Percentiles rank a stretch among this genome's conserved stretches.
Conservation (phyloP, 495 filamentous ascomycete genomes). For the Penicillium roqueforti region DNA sequence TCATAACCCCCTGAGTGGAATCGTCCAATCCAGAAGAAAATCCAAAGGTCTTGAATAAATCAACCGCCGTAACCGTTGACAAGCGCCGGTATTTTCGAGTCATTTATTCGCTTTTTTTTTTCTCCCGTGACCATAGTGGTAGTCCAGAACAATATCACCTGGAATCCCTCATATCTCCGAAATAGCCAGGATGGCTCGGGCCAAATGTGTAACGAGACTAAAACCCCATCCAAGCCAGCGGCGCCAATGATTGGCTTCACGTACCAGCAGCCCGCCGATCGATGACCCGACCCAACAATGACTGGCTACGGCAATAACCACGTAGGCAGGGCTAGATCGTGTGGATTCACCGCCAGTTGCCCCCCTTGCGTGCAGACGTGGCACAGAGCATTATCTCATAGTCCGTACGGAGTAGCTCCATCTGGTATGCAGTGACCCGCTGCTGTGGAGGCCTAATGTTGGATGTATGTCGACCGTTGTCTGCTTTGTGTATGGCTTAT, state of each 20-base stretch:
- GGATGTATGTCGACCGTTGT: neutral
- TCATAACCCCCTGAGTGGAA: neutral
- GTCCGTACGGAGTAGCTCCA: neutral
- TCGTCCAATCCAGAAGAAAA: neutral
- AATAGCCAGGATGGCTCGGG: constrained; percentile 15
- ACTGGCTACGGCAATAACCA: constrained; percentile 28
- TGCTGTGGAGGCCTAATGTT: neutral
- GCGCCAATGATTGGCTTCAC: constrained; percentile 3
- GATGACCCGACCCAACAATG: constrained; percentile 30
- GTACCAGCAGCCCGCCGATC: constrained; percentile 29
- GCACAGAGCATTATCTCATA: constrained; percentile 13
- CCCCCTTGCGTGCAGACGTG: constrained; percentile 29
- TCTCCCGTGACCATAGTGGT: neutral
- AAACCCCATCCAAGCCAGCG: neutral
- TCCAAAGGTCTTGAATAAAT: neutral
- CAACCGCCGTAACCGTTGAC: constrained; percentile 11
- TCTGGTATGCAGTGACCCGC: neutral
- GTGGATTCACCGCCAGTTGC: constrained; percentile 32
- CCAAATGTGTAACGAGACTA: constrained; percentile 27
- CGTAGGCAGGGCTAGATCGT: constrained; percentile 28
- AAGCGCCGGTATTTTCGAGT: constrained; percentile 5
- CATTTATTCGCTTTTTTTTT: neutral
- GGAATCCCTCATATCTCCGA: constrained; percentile 5
- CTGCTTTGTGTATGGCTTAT: neutral
- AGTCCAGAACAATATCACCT: neutral